Base-by-base conservation (phyloP, 2,329 filamentous ascomycete genomes). In the Emmonsiellopsis sp. region DNA sequence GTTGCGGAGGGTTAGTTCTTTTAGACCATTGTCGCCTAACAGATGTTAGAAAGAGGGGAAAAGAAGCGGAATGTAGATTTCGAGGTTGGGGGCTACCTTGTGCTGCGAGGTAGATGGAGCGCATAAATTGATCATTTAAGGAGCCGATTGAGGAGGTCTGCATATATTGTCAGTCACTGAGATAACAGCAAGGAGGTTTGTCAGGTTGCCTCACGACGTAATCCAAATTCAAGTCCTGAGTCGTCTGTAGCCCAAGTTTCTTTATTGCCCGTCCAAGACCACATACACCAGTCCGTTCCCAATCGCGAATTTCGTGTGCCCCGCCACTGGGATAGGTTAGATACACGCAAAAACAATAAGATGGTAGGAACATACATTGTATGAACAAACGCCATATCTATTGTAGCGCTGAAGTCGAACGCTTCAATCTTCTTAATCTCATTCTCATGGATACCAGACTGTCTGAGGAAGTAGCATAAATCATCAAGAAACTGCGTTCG, bases 91-190 rank as follows among this genome's bases (percentile, higher is more conserved):
- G 47, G 58, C 55, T 65, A 74, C 81, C 83, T 71, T 74, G 75
- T 27, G 79, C 77, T 9, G 83, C 82, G 45, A 78, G 69, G 60
- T 83, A 81, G 3, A 87, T 71, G 21, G 73, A 73, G 52, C 71
- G 69, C 40, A 96, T 68, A 55, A 94, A 82, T 6, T 81, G 77
- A 42, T 80, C 75, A 51, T 83, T 89, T 42, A 97, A 65, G 7
- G 82, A 82, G 14, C 92, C 93, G 5, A 97, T 71, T 0, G 92
- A 96, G 0, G 92, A 88, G 27, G 87, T 81, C 84, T 86, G 58
- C 9, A 44, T 31, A 3, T 6, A 45, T 13, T 57, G 62, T 62
- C 57, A 55, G 49, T 7, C 2, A 2, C 48, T 55, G 55, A 39
- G 44, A 37, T 6, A 36, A 11, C 10, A 8, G 8, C 50, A 45